Evolutionary conservation across 2,329 filamentous ascomycete genomes (phyloP).

Genomic region (Phialophora chinensis): DNA sequence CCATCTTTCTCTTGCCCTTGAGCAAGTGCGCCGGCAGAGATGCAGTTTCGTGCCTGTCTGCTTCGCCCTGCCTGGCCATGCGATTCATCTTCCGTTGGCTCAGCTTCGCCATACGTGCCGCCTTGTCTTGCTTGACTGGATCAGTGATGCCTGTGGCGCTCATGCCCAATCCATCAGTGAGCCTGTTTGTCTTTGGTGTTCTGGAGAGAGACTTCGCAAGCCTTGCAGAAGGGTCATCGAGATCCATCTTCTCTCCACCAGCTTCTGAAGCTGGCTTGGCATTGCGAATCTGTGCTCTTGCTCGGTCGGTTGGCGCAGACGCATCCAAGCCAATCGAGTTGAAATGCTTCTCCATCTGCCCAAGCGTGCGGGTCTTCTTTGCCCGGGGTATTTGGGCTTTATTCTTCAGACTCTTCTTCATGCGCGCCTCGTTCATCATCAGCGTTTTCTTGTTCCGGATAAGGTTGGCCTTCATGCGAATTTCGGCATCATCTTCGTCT

Average conservation of each 20-base stretch:
- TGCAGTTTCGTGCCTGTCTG: slow-evolving; percentile 84
- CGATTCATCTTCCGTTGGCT: slow-evolving; percentile 98
- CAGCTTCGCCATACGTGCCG: slow-evolving; percentile 84
- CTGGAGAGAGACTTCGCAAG: slow-evolving; percentile 56
- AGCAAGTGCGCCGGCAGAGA: slow-evolving; percentile 89
- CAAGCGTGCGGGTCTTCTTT: slow-evolving; percentile 78
- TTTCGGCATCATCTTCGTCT: slow-evolving; percentile 85
- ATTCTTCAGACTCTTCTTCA: slow-evolving; percentile 98
- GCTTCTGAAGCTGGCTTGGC: slow-evolving; percentile 64
- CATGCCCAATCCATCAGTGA: slow-evolving; percentile 59
- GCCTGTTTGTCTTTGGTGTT: slow-evolving; percentile 69
- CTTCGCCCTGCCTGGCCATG: slow-evolving; percentile 95
- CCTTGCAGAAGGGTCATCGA: slow-evolving; percentile 47
- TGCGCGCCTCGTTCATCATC: slow-evolving; percentile 91
- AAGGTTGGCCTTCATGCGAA: slow-evolving; percentile 87
- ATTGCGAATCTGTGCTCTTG: slow-evolving; percentile 70
- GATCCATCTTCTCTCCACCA: slow-evolving; percentile 61
- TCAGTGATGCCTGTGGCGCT: slow-evolving; percentile 78
- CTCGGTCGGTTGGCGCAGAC: slow-evolving; percentile 73
- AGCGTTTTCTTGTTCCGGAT: slow-evolving; percentile 94
- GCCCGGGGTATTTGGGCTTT: slow-evolving; percentile 88
- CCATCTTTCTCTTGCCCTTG: slow-evolving; percentile 89
- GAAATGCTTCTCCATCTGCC: slow-evolving; percentile 84
- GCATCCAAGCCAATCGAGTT: slow-evolving; percentile 86
- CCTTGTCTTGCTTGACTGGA: slow-evolving; percentile 71